Evolutionary conservation across 2,329 filamentous ascomycete species (phyloP), one percentile per base, ranked within the genome.

Genomic region (Herpotrichia juniperi): DNA sequence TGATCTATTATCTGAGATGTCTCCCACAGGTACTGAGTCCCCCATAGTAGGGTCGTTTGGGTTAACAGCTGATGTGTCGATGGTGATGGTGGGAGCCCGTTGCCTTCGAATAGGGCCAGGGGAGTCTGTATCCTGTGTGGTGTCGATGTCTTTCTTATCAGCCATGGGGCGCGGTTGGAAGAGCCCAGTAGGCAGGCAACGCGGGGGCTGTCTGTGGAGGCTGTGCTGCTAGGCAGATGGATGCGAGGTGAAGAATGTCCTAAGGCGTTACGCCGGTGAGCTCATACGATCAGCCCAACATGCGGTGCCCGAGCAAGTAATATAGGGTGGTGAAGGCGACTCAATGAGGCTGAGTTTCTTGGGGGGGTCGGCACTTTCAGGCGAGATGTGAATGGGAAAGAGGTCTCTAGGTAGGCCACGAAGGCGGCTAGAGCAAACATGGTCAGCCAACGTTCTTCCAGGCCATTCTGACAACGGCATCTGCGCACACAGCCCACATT

Each of bases 61-160:
- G 53, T 72, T 72, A 47, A 79, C 77, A 53, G 78, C 77, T 56
- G 78, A 80, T 6, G 79, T 81, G 67, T 81, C 78, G 56, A 81
- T 80, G 48, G 79, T 81, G 53, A 81, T 81, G 46, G 79, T 81
- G 28, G 79, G 79, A 52, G 79, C 79, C 48, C 79, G 67, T 52
- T 73, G 68, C 48, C 74, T 64, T 56, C 67, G 61, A 46, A 22
- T 52, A 58, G 71, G 68, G 43, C 62, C 69, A 11, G 66, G 64
- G 19, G 66, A 67, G 24, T 64, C 63, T 35, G 62, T 62, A 35
- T 62, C 51, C 30, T 63, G 58, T 49, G 58, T 55, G 32, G 57
- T 57, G 43, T 55, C 58, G 17, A 45, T 35, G 43, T 55, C 62
- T 50, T 66, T 61, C 56, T 59, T 50, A n/a, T 68, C 62, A 35